Percentiles rank a stretch among this genome's conserved stretches.
These are phyloP conservation scores for Suillus lakei DNA, from an alignment of 768 basidiomycete species.

Conservation along the genomic window DNA sequence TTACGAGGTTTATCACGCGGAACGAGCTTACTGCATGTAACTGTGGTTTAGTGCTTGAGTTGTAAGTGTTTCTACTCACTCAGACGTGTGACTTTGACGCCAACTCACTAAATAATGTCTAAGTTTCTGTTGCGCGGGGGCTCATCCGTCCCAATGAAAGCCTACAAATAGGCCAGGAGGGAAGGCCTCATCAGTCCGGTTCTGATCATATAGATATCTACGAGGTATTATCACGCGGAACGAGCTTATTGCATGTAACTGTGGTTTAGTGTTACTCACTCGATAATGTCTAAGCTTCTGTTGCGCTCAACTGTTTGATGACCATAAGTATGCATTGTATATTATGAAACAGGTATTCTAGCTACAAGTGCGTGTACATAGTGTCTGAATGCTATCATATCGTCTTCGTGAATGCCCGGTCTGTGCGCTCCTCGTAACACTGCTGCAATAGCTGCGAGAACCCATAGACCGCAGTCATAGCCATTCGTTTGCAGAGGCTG, in stretches of 20 bases:
- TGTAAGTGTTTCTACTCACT: background rate
- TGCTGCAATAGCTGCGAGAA: background rate
- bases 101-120: no score
- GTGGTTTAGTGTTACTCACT: no score
- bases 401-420: slow-evolving; percentile 16
- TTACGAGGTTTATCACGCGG: background rate
- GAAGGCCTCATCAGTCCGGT: no score
- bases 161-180: no score
- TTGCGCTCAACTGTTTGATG: no score
- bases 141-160: no score
- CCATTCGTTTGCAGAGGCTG: slow-evolving; percentile 4
- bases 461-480: slow-evolving; percentile 7
- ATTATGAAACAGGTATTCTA: slow-evolving; percentile 6
- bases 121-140: no score
- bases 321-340: no score
- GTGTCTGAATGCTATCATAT: slow-evolving; percentile 15
- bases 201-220: no score
- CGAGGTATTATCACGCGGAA: no score
- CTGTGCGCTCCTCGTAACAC: background rate
- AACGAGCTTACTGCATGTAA: background rate
- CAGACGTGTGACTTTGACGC: background rate
- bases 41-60: background rate
- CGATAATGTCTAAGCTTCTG: no score
- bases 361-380: slow-evolving; percentile 8
- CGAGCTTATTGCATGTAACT: no score